Percentiles rank a stretch among this genome's conserved stretches.
Conservation (phyloP, 805 yeast genomes). For the Kodamaea restingae region DNA sequence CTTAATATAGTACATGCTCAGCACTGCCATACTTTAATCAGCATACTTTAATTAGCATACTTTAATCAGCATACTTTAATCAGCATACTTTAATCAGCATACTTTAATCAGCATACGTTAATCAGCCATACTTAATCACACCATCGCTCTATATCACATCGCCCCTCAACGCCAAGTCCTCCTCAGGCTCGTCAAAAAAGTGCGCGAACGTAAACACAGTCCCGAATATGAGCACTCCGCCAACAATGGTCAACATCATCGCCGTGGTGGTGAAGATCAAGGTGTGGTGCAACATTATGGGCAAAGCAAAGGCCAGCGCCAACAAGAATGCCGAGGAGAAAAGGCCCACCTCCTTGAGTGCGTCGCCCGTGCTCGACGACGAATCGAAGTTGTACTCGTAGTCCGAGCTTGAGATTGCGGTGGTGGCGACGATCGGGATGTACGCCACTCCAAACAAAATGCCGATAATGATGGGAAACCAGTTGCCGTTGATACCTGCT, state of each 20-base stretch:
- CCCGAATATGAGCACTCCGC: constrained; percentile 80
- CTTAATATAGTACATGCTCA: too few relatives aligned
- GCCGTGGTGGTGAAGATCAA: constrained; percentile 68
- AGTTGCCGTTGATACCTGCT: constrained; percentile 82
- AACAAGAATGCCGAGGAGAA: constrained; percentile 75
- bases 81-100: too few relatives aligned
- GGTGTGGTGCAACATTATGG: constrained; percentile 73
- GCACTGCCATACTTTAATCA: too few relatives aligned
- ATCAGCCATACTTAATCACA: too few relatives aligned
- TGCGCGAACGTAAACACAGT: constrained; percentile 79
- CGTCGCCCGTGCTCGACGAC: constrained; percentile 25
- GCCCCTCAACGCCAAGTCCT: constrained; percentile 21
- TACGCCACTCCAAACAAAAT: constrained; percentile 39
- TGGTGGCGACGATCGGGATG: constrained; percentile 34
- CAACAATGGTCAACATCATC: constrained; percentile 68
- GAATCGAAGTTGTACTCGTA: constrained; percentile 44
- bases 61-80: too few relatives aligned
- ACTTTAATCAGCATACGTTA: too few relatives aligned
- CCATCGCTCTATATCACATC: constrained; percentile 23
- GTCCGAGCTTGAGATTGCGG: constrained; percentile 30
- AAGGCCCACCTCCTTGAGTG: constrained; percentile 71
- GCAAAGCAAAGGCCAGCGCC: constrained; percentile 68
- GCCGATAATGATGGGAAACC: constrained; percentile 80
- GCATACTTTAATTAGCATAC: too few relatives aligned
- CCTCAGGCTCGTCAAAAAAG: constrained; percentile 55